A percentile compares a stretch with the other conserved stretches of the same genome.
These are phyloP conservation scores for Daldinia eschscholtzii DNA, from an alignment of 2,329 filamentous ascomycete genomes.

Conservation along the genomic window DNA sequence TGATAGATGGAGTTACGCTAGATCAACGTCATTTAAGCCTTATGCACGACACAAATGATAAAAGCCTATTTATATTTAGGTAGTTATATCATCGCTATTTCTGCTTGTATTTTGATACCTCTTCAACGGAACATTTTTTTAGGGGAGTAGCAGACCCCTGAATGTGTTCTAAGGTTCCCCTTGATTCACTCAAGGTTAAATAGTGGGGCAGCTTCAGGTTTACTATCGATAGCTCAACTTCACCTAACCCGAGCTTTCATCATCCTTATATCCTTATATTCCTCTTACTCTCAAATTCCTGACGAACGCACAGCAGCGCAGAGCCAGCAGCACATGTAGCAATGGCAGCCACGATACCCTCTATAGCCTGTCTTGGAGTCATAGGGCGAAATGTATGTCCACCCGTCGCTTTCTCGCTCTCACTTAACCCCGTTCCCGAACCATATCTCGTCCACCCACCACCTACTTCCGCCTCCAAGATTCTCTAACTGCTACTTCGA, in stretches of 20 bases:
- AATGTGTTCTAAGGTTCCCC: not conserved
- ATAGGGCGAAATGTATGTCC: conserved; percentile 87
- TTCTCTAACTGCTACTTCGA: not conserved
- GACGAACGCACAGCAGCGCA: not conserved
- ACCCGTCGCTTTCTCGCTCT: not conserved
- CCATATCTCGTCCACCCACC: no score
- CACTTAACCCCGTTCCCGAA: not conserved
- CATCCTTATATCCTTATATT: not conserved
- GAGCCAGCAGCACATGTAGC: conserved; percentile 31
- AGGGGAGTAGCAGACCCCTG: not conserved
- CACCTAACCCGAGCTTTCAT: not conserved
- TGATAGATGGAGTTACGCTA: conserved; percentile 2
- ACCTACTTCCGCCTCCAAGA: no score
- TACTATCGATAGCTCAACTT: conserved; percentile 33
- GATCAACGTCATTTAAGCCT: not conserved
- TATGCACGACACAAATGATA: not conserved
- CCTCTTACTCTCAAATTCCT: not conserved
- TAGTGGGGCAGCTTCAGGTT: conserved; percentile 30
- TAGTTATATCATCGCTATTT: not conserved
- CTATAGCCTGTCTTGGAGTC: conserved; percentile 91
- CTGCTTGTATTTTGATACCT: not conserved
- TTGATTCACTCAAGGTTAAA: conserved; percentile 15
- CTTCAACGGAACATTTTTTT: no score
- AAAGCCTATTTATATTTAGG: not conserved
- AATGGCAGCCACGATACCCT: conserved; percentile 76